Conservation (phyloP, 768 basidiomycete species). For the Imleria badia region DNA sequence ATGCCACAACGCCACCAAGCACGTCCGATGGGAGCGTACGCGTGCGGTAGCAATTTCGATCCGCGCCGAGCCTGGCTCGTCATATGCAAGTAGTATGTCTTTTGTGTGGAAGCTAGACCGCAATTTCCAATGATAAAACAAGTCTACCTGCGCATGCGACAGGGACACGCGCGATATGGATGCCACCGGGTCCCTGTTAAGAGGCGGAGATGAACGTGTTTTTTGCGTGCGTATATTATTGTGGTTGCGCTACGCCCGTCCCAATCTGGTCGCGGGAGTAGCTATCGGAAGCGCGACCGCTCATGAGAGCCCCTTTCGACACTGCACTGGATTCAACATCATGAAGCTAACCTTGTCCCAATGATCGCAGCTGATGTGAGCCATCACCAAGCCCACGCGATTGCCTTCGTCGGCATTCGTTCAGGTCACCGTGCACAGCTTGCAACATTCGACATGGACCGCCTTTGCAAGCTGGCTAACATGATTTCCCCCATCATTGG, state of each 20-base stretch:
- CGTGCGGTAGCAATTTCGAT: slow-evolving; percentile 17
- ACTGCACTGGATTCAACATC: slow-evolving; percentile 12
- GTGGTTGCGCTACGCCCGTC: slow-evolving; percentile 21
- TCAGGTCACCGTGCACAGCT: slow-evolving; percentile 24
- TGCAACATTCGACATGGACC: not conserved
- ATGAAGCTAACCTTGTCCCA: slow-evolving; percentile 35
- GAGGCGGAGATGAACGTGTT: slow-evolving; percentile 28
- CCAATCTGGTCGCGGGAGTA: slow-evolving; percentile 14
- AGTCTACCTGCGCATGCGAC: slow-evolving; percentile 1
- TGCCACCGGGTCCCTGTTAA: slow-evolving; percentile 15
- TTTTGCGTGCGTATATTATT: slow-evolving; percentile 11
- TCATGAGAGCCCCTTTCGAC: slow-evolving; percentile 10
- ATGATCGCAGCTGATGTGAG: slow-evolving; percentile 22
- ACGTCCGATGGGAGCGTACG: slow-evolving; percentile 14
- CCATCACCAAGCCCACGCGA: slow-evolving; percentile 9
- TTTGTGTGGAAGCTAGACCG: slow-evolving; percentile 2
- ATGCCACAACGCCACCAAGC: slow-evolving; percentile 23
- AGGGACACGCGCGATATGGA: not conserved
- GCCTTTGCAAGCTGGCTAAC: slow-evolving; percentile 2
- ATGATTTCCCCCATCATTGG: not conserved
- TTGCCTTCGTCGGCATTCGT: slow-evolving; percentile 8
- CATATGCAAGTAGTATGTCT: not conserved
- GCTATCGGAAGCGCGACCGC: slow-evolving; percentile 17
- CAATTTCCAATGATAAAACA: slow-evolving; percentile 23
- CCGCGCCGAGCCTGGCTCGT: slow-evolving; percentile 16